A percentile compares a stretch with the other conserved stretches of the same genome.
These are phyloP conservation scores for Penstemon davidsonii DNA, from an alignment of 257 asterid genomes.

Conservation along the genomic window DNA sequence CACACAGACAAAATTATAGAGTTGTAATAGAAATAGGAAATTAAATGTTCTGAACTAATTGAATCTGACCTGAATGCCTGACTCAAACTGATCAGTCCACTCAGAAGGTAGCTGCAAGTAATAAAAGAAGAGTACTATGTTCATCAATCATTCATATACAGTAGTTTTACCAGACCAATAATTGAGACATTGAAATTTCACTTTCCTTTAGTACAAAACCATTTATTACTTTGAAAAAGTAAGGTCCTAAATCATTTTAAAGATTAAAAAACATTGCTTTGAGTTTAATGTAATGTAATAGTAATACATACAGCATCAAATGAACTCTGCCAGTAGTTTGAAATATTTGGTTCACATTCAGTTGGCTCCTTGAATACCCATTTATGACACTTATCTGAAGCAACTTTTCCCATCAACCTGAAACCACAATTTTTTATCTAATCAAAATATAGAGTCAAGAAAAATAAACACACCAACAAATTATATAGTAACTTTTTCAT, in stretches of 20 bases:
- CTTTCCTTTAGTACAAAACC: slow-evolving; percentile 29
- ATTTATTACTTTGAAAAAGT: slow-evolving; percentile 17
- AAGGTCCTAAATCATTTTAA: not conserved
- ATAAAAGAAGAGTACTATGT: slow-evolving; percentile 25
- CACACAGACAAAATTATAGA: not conserved
- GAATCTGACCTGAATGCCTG: slow-evolving; percentile 89
- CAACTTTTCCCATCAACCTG: slow-evolving; percentile 99
- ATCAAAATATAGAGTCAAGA: slow-evolving; percentile 29
- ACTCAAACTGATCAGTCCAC: slow-evolving; percentile 99
- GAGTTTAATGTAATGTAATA: not conserved
- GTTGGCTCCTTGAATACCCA: slow-evolving; percentile 99
- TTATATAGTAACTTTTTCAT: not conserved
- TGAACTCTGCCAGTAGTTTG: slow-evolving; percentile 99
- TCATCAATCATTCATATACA: slow-evolving; percentile 41
- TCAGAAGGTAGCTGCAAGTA: slow-evolving; percentile 86
- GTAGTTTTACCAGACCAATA: slow-evolving; percentile 37
- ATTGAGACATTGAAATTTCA: slow-evolving; percentile 42
- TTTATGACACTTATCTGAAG: slow-evolving; percentile 99
- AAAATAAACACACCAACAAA: slow-evolving; percentile 27
- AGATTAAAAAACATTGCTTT: not conserved
- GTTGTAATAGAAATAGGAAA: not conserved
- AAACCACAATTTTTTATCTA: slow-evolving; percentile 44
- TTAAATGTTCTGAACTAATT: slow-evolving; percentile 1
- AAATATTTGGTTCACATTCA: slow-evolving; percentile 89
- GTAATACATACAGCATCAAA: slow-evolving; percentile 94